Evolutionary conservation across 2,329 filamentous ascomycete species (phyloP), one percentile per base, ranked within the genome.

Genomic region (Aureobasidium leucospermi): DNA sequence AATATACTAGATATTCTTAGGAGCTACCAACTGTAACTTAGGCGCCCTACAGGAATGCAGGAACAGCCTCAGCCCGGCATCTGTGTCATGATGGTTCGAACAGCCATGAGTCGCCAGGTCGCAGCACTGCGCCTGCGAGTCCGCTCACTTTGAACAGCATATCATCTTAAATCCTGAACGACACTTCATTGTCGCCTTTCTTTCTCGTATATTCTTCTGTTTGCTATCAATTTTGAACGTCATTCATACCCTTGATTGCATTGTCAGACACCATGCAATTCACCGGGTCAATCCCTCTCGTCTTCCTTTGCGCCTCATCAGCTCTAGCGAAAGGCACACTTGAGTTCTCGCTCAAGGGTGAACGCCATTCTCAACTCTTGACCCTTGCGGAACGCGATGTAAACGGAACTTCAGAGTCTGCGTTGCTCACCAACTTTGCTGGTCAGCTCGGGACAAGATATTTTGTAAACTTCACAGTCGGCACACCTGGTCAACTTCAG

Each of bases 401-500:
- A 6, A 13, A 32, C 6, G 42, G 42, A 1, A 57, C 53, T 11
- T 43, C 41, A 0, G 53, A 57, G 10, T 34, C 39, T 31, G 28
- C 53, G 11, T 13, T 57, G 15, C 9, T 31, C 8, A 47, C 42
- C 16, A 45, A 47, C 3, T 57, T 19, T 23, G 53, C 9, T 13
- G 32, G 15, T 10, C 19, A 15, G 3, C 1, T 45, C 11, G 53
- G 53, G 6, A 1, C n/a, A 11, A 39, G 29, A 39, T 57, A 47
- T 10, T 31, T 36, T 8, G 9, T 57, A 16, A 57, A 57, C 19
- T 16, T 72, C 46, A 69, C 68, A 10, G 66, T 70, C 15, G 70
- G 70, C 16, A 70, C 68, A 2, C 70, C 70, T 13, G 66, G 68
- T 9, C 69, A 72, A 63, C 43, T 59, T 6, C 65, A 69, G 47